Conservation (phyloP, 2,329 filamentous ascomycete genomes). For the Microcera coccophila region DNA sequence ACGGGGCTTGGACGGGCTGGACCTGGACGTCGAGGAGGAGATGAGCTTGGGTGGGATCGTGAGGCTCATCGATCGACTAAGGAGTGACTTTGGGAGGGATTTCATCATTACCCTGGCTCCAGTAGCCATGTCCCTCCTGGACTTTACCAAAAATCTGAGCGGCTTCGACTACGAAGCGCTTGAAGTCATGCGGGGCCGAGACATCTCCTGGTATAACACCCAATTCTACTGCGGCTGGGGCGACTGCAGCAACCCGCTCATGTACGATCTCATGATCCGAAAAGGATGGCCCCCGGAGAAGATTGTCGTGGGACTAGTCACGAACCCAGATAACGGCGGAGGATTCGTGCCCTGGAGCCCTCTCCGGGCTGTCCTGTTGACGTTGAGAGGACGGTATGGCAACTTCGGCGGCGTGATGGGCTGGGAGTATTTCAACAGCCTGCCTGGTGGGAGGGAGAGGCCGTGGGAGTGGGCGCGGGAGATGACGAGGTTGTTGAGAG, state of each 20-base stretch:
- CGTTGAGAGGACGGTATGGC: slow-evolving; percentile 50
- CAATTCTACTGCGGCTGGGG: slow-evolving; percentile 96
- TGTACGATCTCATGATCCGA: slow-evolving; percentile 50
- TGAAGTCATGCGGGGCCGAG: slow-evolving; percentile 60
- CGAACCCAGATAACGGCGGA: slow-evolving; percentile 69
- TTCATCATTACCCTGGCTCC: slow-evolving; percentile 82
- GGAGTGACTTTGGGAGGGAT: slow-evolving; percentile 61
- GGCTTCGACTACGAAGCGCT: slow-evolving; percentile 78
- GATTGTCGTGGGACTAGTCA: slow-evolving; percentile 77
- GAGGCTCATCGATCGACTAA: slow-evolving; percentile 63
- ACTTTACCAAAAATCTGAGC: slow-evolving; percentile 58
- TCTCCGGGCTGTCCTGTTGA: slow-evolving; percentile 40
- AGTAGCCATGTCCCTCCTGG: slow-evolving; percentile 68
- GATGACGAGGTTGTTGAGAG: slow-evolving; percentile 51
- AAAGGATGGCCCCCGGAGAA: slow-evolving; percentile 69
- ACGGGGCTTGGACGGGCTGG: slow-evolving; percentile 63
- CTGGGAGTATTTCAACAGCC: slow-evolving; percentile 90
- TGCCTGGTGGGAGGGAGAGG: slow-evolving; percentile 57
- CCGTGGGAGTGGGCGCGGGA: slow-evolving; percentile 77
- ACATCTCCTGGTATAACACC: slow-evolving; percentile 81
- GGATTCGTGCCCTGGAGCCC: slow-evolving; percentile 49
- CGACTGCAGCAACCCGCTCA: slow-evolving; percentile 41
- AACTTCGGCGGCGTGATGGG: slow-evolving; percentile 85
- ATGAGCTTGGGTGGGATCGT: slow-evolving; percentile 65
- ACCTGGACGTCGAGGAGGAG: slow-evolving; percentile 76